phyloP scores from a whole-genome alignment of 805 yeast species.

The Yamadazyma nakazawae region DNA sequence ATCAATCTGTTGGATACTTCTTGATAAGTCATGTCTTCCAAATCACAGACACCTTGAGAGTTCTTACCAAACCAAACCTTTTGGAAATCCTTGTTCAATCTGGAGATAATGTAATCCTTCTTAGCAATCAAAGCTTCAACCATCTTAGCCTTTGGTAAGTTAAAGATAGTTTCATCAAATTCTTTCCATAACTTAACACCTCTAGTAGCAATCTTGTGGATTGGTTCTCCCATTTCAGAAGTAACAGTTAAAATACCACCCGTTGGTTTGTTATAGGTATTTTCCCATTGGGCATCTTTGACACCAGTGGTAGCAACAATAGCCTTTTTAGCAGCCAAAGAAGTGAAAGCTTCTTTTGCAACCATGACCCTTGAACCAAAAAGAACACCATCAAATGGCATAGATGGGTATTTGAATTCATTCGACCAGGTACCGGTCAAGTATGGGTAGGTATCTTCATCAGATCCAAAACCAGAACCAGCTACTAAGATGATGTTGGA shows the following conservation, averaged over 20 bases:
- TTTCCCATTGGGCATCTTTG: constrained; percentile 85
- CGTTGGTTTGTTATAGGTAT: constrained; percentile 88
- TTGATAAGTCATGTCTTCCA: constrained; percentile 92
- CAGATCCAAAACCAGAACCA: constrained; percentile 98
- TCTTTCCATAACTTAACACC: constrained; percentile 98
- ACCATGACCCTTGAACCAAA: constrained; percentile 97
- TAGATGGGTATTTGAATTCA: constrained; percentile 84
- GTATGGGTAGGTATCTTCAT: constrained; percentile 95
- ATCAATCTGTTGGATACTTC: constrained; percentile 86
- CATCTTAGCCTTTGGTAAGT: constrained; percentile 84
- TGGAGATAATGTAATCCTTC: constrained; percentile 80
- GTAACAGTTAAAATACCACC: constrained; percentile 96
- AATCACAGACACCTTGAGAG: constrained; percentile 77
- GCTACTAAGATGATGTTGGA: constrained; percentile 87
- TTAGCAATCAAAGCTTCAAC: constrained; percentile 77
- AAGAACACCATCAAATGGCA: constrained; percentile 98
- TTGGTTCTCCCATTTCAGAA: constrained; percentile 99
- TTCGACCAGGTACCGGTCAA: constrained; percentile 97
- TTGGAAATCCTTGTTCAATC: constrained; percentile 91
- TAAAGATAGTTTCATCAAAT: constrained; percentile 89
- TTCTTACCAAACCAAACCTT: constrained; percentile 96
- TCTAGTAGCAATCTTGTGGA: constrained; percentile 96
- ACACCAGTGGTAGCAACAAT: constrained; percentile 92
- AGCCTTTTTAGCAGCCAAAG: constrained; percentile 89
- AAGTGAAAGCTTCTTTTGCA: constrained; percentile 93